Conservation (phyloP, 2,329 filamentous ascomycete species). For the Akanthomyces muscarius region DNA sequence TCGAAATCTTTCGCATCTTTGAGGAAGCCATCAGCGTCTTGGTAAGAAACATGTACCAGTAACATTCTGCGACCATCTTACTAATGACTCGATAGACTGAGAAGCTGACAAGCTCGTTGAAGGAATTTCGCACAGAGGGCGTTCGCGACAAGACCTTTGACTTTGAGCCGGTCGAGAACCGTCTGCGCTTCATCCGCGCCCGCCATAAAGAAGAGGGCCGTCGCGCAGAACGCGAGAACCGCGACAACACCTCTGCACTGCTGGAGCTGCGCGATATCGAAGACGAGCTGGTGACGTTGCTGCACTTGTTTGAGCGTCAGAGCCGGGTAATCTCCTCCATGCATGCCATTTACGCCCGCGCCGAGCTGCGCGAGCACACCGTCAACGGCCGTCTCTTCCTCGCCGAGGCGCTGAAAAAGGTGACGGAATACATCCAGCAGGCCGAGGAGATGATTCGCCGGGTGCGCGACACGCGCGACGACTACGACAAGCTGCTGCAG, state of each 20-base stretch:
- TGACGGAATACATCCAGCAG: conserved; percentile 53
- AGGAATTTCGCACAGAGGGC: conserved; percentile 56
- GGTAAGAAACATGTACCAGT: conserved; percentile 32
- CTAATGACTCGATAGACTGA: conserved; percentile 45
- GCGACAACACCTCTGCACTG: conserved; percentile 59
- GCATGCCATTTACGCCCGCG: conserved; percentile 40
- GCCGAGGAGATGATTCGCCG: conserved; percentile 54
- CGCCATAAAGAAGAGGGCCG: conserved; percentile 38
- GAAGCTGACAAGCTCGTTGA: conserved; percentile 58
- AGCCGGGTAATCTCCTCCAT: conserved; percentile 46
- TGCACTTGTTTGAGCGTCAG: conserved; percentile 56
- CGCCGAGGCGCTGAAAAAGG: conserved; percentile 45
- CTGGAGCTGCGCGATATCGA: conserved; percentile 62
- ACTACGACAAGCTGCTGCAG: conserved; percentile 62
- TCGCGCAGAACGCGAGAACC: conserved; percentile 53
- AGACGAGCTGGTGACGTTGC: conserved; percentile 56
- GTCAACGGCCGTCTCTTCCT: conserved; percentile 49
- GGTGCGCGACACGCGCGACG: conserved; percentile 55
- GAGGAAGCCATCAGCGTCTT: conserved; percentile 62
- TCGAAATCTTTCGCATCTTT: conserved; percentile 62
- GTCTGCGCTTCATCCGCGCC: conserved; percentile 36
- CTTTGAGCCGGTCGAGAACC: conserved; percentile 38
- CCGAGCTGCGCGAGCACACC: conserved; percentile 39
- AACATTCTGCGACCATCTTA: neutral
- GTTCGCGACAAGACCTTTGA: conserved; percentile 44